Evolutionary conservation across 805 yeast species (phyloP).

Genomic region (Myxozyma neglecta): DNA sequence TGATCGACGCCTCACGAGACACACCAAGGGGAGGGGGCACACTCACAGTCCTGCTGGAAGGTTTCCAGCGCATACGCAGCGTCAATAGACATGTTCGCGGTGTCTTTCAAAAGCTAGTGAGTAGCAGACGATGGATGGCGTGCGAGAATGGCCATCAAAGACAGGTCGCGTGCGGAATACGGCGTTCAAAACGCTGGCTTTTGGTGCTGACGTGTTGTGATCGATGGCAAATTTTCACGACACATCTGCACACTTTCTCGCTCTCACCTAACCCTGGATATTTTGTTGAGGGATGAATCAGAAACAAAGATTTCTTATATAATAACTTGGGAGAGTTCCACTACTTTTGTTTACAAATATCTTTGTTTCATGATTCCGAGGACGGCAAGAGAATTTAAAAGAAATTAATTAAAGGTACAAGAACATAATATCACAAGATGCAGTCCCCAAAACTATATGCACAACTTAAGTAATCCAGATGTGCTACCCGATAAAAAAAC

Average conservation of each 20-base stretch:
- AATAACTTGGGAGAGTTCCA: too few species aligned
- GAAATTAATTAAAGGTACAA: too few species aligned
- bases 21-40: not conserved
- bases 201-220: slow-evolving; percentile 7
- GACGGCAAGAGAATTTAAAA: too few species aligned
- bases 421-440: not conserved
- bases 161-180: not conserved
- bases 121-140: slow-evolving; percentile 9
- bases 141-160: not conserved
- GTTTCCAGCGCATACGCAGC: slow-evolving; percentile 82
- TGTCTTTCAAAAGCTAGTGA: slow-evolving; percentile 4
- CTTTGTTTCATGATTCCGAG: not conserved
- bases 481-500: not conserved
- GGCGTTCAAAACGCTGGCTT: not conserved
- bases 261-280: not conserved
- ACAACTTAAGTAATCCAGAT: not conserved
- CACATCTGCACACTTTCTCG: not conserved
- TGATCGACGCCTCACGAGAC: not conserved
- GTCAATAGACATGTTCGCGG: slow-evolving; percentile 53
- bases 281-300: not conserved
- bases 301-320: too few species aligned
- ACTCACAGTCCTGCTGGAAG: slow-evolving; percentile 49
- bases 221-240: slow-evolving; percentile 4
- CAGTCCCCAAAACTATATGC: not conserved
- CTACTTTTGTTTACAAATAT: not conserved